Base-by-base conservation (phyloP, 768 basidiomycete species). In the Agaricus subrufescens region DNA sequence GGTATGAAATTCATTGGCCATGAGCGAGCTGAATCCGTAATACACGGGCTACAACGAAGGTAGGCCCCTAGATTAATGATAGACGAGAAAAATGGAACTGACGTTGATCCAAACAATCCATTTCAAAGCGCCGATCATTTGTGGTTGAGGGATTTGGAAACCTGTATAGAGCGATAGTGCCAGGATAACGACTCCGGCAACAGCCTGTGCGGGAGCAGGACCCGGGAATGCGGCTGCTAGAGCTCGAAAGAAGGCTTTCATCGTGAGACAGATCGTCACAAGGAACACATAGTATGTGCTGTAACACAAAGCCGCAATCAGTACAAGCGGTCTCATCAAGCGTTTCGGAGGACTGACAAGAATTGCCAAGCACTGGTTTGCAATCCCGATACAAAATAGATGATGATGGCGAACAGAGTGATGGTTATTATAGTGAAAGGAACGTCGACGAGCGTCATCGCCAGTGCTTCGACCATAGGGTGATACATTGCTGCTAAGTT, bases 1-100 rank as follows among this genome's bases (percentile, higher is more conserved):
- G 0, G 81, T 85, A 60, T 80, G 83, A 71, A 94, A 94, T 67
- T 96, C 91, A 69, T 94, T 95, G 23, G 81, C 75, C 66, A 95
- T 75, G 42, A 94, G 67, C 0, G 79, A 75, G 58, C 92, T 88
- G 66, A 94, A 94, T 0, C 81, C 86, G 64, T 84, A 93, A 2
- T 73, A 78, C 38, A 91, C 58, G 52, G 92, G 78, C 84, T 85
- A 58, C 63, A 44, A 19, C 19, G 19, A 19, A 19, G 19, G 19
- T 19, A 19, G 43, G 49, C 46, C 3, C 37, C 51, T 29, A 53
- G 8, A 43, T 45, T 42, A 60, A 57, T 25, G 14, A 3, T 25
- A 4, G 25, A 34, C 7, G 7, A 44, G 23, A 50, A 25, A 39
- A 4, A 31, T 6, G 19, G 62, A 75, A 59, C 68, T 14, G 58